Conservation (phyloP, 2,329 filamentous ascomycete species). For the Paraphaeosphaeria sporulosa region DNA sequence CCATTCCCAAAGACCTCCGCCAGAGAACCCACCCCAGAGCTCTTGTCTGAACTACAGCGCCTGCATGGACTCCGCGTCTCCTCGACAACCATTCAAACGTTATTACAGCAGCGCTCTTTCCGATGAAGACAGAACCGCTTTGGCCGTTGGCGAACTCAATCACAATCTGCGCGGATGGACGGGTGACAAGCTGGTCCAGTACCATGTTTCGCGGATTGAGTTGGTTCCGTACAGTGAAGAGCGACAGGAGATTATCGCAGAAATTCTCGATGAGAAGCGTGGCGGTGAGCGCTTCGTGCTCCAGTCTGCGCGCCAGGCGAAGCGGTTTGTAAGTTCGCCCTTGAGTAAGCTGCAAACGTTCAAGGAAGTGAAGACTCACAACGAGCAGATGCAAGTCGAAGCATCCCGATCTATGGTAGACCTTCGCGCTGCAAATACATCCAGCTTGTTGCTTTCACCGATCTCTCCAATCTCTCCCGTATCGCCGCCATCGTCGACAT, state of each 20-base stretch:
- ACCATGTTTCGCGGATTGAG: conserved; percentile 20
- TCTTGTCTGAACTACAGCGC: not conserved
- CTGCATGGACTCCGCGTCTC: not conserved
- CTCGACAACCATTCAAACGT: conserved; percentile 14
- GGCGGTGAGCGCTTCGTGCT: conserved; percentile 13
- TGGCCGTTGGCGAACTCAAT: conserved; percentile 26
- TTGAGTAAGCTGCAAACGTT: conserved; percentile 17
- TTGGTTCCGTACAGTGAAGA: conserved; percentile 19
- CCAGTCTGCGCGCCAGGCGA: conserved; percentile 19
- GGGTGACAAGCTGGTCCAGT: conserved; percentile 13
- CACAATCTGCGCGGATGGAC: conserved; percentile 31
- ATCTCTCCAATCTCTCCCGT: not conserved
- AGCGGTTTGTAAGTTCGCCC: conserved; percentile 16
- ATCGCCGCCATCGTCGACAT: not conserved
- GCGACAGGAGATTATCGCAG: conserved; percentile 16
- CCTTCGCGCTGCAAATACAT: conserved; percentile 15
- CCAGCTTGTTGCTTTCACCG: conserved; percentile 4
- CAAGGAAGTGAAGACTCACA: conserved; percentile 14
- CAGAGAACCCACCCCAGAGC: not conserved
- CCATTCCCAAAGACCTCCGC: not conserved
- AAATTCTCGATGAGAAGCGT: conserved; percentile 22
- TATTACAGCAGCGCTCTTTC: conserved; percentile 34
- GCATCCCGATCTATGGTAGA: conserved; percentile 15
- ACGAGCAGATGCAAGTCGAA: conserved; percentile 10
- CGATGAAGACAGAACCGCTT: conserved; percentile 22